Base-by-base conservation (phyloP, 306 rosid genomes). In the Lathyrus aphaca region DNA sequence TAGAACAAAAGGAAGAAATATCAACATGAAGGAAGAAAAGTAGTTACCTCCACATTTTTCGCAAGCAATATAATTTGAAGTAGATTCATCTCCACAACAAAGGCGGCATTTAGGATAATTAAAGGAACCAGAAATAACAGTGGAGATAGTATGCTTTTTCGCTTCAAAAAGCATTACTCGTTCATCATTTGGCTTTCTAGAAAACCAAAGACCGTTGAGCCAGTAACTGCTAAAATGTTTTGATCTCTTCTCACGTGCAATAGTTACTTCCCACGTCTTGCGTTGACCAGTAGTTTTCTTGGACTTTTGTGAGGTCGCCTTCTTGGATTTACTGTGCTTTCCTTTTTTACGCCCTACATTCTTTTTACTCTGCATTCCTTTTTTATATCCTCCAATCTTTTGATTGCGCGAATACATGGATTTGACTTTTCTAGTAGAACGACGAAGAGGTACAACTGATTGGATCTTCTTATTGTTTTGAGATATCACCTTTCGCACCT, bases 341-440 rank as follows among this genome's bases (percentile, higher is more conserved):
- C 86, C 89, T 59, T 86, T 90, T 82, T 73, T 83, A 59, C 80
- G 80, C 44, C 84, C 83, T 64, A 38, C 85, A 68, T 66, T 83
- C 67, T 61, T 79, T 51, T 73, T 82, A 56, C 43, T 62, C 61
- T 69, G 76, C 32, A 59, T 84, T 77, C 83, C 84, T 66, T 85
- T 87, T 79, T 72, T 85, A 50, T 79, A 81, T 58, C 89, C 87
- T 67, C 79, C 85, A 50, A 39, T 81, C 79, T 59, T 82, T 88
- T 90, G 89, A 64, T 62, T 85, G 32, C 56, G 89, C 79, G 81
- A 50, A 17, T 75, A 76, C 75, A 90, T 64, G 76, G 83, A 75
- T 82, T 86, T 91, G 57, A 84, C 83, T 78, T 87, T 91, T 82
- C 97, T 86, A 53, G 95, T 73, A 61, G 99, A 94, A 66, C 99